These are phyloP conservation scores for Endoconidiophora laricicola DNA, from an alignment of 2,329 filamentous ascomycete species.

Conservation along the genomic window DNA sequence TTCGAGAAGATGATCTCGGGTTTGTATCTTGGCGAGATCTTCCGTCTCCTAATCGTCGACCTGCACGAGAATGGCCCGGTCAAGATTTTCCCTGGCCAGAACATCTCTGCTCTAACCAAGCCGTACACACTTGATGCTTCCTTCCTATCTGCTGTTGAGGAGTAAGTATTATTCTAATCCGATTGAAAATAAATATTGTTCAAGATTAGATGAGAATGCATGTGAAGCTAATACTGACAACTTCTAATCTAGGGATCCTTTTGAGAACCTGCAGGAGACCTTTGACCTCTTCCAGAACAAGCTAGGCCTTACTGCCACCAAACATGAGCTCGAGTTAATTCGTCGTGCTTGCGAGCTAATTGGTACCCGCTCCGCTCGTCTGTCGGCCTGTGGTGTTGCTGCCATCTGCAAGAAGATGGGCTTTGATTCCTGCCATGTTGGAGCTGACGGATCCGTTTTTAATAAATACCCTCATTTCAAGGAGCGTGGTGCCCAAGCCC, in stretches of 20 bases:
- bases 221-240: not conserved
- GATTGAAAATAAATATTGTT: not conserved
- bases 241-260: constrained; percentile 54
- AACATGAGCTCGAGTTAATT: constrained; percentile 73
- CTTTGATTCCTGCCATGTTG: constrained; percentile 76
- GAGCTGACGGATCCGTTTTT: constrained; percentile 93
- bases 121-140: constrained; percentile 83
- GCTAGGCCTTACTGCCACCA: constrained; percentile 53
- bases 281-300: constrained; percentile 63
- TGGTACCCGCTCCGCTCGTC: constrained; percentile 79
- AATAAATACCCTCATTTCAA: constrained; percentile 99
- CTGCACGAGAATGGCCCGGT: constrained; percentile 61
- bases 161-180: constrained; percentile 31
- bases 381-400: constrained; percentile 87
- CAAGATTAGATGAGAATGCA: not conserved
- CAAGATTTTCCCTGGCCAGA: constrained; percentile 69
- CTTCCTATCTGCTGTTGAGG: constrained; percentile 84
- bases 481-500: constrained; percentile 69
- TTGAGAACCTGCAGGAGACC: constrained; percentile 86
- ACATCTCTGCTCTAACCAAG: constrained; percentile 64
- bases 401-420: constrained; percentile 96
- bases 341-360: constrained; percentile 85
- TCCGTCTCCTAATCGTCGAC: constrained; percentile 73
- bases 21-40: constrained; percentile 85
- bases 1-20: constrained; percentile 98